These are phyloP conservation scores for Cubamyces sp. DNA, from an alignment of 768 basidiomycete genomes.

Conservation along the genomic window DNA sequence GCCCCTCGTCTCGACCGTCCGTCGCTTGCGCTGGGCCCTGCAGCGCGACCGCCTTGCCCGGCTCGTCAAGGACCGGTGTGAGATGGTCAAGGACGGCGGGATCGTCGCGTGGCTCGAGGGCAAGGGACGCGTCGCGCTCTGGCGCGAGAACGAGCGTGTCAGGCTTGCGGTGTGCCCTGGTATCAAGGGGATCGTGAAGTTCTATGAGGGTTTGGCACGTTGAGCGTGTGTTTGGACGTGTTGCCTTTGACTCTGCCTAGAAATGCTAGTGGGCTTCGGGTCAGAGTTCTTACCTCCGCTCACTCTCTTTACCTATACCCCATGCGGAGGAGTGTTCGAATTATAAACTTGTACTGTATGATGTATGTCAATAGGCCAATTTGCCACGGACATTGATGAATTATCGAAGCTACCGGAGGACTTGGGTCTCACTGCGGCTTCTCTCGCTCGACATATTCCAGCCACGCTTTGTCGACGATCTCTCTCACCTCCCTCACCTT, in stretches of 20 bases:
- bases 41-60: constrained; percentile 65
- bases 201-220: constrained; percentile 54
- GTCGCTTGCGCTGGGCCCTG: constrained; percentile 72
- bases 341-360: too few species aligned
- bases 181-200: constrained; percentile 57
- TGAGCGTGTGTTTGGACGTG: not conserved
- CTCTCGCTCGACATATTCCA: constrained; percentile 10
- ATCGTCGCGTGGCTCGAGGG: constrained; percentile 62
- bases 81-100: constrained; percentile 40
- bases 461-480: constrained; percentile 45
- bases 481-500: constrained; percentile 55
- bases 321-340: too few species aligned
- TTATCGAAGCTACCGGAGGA: too few species aligned
- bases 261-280: too few species aligned
- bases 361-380: too few species aligned
- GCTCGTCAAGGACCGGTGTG: constrained; percentile 51
- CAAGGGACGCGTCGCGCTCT: constrained; percentile 51
- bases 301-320: too few species aligned
- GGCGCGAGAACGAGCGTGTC: constrained; percentile 62
- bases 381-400: too few species aligned
- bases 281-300: too few species aligned
- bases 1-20: constrained; percentile 63
- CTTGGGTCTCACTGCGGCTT: not conserved
- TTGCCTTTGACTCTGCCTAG: not conserved
- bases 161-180: constrained; percentile 71